A percentile compares a stretch with the other conserved stretches of the same genome.
These are phyloP conservation scores for Acorus gramineus DNA, from an alignment of 106 monocot genomes.

Conservation along the genomic window DNA sequence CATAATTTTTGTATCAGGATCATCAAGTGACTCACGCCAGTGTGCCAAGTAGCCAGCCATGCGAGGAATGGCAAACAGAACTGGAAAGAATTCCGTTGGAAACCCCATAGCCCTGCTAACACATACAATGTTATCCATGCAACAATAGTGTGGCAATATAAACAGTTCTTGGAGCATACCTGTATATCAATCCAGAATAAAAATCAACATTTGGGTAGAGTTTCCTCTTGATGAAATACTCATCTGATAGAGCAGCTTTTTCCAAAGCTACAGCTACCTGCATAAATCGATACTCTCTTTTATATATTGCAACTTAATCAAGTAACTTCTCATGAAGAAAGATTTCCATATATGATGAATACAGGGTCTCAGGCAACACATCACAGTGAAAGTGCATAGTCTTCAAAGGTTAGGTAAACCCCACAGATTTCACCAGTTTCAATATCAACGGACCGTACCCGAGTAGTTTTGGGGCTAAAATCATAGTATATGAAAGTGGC, in stretches of 20 bases:
- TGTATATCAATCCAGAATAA: slow-evolving; percentile 90
- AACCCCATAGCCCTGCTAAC: slow-evolving; percentile 86
- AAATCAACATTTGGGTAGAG: slow-evolving; percentile 99
- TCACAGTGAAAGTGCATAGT: too few species aligned
- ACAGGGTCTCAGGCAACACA: too few species aligned
- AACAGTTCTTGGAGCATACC: slow-evolving; percentile 19
- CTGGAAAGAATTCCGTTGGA: slow-evolving; percentile 89
- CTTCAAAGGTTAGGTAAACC: too few species aligned
- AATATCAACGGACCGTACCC: too few species aligned
- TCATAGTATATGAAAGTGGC: too few species aligned
- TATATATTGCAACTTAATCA: background rate
- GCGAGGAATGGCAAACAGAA: slow-evolving; percentile 85
- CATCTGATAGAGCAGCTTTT: slow-evolving; percentile 92
- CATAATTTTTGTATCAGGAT: slow-evolving; percentile 99
- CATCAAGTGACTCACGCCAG: slow-evolving; percentile 99
- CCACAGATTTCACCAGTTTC: too few species aligned
- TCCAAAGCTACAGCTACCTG: slow-evolving; percentile 94
- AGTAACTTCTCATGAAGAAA: too few species aligned
- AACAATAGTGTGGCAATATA: background rate
- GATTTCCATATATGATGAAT: too few species aligned
- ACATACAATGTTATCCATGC: slow-evolving; percentile 7
- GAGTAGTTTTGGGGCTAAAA: too few species aligned
- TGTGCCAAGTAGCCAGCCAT: slow-evolving; percentile 96
- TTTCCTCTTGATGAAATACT: slow-evolving; percentile 85
- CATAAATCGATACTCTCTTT: background rate